Base-by-base conservation (phyloP, 2,329 filamentous ascomycete genomes). In the Monilinia laxa region DNA sequence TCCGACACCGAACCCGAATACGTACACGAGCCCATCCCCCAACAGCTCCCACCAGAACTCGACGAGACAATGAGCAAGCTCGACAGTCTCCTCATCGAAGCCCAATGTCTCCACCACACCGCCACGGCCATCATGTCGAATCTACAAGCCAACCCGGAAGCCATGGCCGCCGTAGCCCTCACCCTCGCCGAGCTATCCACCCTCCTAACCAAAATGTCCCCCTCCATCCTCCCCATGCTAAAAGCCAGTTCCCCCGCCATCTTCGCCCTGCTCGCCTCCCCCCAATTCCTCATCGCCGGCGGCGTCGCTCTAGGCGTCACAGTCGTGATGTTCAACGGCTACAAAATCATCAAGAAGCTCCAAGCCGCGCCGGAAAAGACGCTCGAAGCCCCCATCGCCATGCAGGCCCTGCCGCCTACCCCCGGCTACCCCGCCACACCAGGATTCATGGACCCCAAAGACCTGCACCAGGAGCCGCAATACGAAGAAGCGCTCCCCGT, bases 261-360 rank as follows among this genome's bases (percentile, higher is more conserved):
- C 25, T 94, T 97, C 73, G 91, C 90, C 0, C 84, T 99, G 28
- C 85, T 99, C 4, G 88, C 92, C 0, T 93, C 90, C 66, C 95
- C 95, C 0, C 92, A 99, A 75, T 99, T 99, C 76, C 85, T 97
- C 70, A 97, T 99, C 73, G 93, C 93, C 4, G 92, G 91, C 0
- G 91, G 93, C 54, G 87, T 97, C 18, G 92, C 91, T 0, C 88
- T 97, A 0, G 95, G 95, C 18, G 89, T 97, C n/a, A 98, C 95
- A 0, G 88, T 98, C 11, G 92, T 99, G 73, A 93, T 95, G 77
- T 92, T 99, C 68, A 95, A 95, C 64, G 94, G 95, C 6, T 98
- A 92, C 85, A 98, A 97, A 80, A 97, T 99, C 77, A 88, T 99
- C 79, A 96, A 97, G 83, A 89, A 88, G 73, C 91, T 98, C 71